These are phyloP conservation scores for Pterocarpus macrocarpus DNA, from an alignment of 306 rosid species.

Conservation along the genomic window DNA sequence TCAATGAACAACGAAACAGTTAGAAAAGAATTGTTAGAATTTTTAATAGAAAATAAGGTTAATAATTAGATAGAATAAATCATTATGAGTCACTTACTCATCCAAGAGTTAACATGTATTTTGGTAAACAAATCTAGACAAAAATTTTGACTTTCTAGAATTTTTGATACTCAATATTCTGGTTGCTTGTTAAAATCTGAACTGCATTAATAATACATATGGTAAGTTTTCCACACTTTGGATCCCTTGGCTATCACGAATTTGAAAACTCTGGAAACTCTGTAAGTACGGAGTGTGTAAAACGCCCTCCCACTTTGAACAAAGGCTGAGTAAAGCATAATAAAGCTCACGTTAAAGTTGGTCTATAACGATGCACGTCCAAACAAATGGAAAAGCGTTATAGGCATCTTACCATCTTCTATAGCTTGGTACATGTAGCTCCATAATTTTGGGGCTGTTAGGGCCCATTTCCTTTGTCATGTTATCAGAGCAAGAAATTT, in stretches of 20 bases:
- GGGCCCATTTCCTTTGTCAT: neutral
- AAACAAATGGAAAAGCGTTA: conserved; percentile 31
- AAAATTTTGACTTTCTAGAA: too few relatives aligned
- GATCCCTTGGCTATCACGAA: too few relatives aligned
- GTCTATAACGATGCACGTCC: neutral
- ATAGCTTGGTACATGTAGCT: conserved; percentile 13
- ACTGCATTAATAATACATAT: neutral
- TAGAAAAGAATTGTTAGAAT: too few relatives aligned
- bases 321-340: neutral
- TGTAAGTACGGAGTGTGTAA: neutral
- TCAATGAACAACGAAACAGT: too few relatives aligned
- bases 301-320: neutral
- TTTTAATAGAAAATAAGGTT: too few relatives aligned
- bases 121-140: too few relatives aligned
- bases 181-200: neutral
- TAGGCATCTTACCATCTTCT: neutral
- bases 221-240: too few relatives aligned
- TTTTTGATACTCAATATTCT: neutral
- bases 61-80: too few relatives aligned
- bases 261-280: neutral
- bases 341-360: conserved; percentile 1
- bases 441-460: neutral
- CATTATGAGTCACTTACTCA: too few relatives aligned
- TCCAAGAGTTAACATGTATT: too few relatives aligned
- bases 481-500: neutral